A percentile compares a stretch with the other conserved stretches of the same genome.
Conservation (phyloP, 1,139 yeast genomes). For the Candida sojae region DNA sequence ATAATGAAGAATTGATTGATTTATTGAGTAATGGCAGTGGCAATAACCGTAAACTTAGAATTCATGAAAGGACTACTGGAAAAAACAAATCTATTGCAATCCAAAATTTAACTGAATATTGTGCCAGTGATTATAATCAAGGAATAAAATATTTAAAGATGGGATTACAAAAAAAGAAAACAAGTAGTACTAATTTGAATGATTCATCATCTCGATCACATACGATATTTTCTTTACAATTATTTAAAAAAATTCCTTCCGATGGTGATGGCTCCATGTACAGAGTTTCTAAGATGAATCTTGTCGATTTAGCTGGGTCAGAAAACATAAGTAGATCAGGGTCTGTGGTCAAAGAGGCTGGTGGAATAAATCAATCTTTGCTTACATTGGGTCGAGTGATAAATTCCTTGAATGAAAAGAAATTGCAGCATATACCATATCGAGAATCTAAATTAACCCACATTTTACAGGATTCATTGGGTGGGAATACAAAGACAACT, state of each 20-base stretch:
- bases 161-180: conserved; percentile 60
- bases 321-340: conserved; percentile 81
- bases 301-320: conserved; percentile 90
- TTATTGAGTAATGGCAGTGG: conserved; percentile 50
- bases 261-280: conserved; percentile 21
- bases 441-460: conserved; percentile 85
- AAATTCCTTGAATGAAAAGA: conserved; percentile 52
- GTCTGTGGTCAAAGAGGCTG: conserved; percentile 86
- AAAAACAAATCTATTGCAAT: conserved; percentile 28
- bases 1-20: conserved; percentile 72
- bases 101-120: conserved; percentile 59
- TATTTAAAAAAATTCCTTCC: conserved; percentile 47
- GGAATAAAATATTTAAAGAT: conserved; percentile 55
- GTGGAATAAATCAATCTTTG: conserved; percentile 81
- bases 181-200: conserved; percentile 71
- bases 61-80: conserved; percentile 42
- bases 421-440: conserved; percentile 66
- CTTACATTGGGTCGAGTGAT: conserved; percentile 85
- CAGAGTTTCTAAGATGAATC: conserved; percentile 65
- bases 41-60: conserved; percentile 43
- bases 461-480: conserved; percentile 79
- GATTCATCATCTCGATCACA: conserved; percentile 73
- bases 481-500: conserved; percentile 80
- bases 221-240: conserved; percentile 65
- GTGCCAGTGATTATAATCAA: conserved; percentile 51